A percentile compares a stretch with the other conserved stretches of the same genome.
These are phyloP conservation scores for Termitomyces sp. DNA, from an alignment of 768 basidiomycete genomes.

Conservation along the genomic window DNA sequence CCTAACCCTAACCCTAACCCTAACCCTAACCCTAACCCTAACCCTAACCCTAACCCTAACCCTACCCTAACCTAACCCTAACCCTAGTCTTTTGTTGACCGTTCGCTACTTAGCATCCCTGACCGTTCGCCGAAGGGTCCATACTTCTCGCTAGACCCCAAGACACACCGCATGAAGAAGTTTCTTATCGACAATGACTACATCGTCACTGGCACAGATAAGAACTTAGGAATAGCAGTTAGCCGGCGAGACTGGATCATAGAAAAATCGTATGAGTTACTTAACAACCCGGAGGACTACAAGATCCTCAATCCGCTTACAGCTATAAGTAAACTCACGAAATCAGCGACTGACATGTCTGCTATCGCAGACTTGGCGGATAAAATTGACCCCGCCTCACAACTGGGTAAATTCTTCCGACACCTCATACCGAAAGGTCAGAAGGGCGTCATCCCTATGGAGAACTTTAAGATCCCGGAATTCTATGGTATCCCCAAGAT, in stretches of 20 bases:
- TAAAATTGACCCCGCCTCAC: neutral
- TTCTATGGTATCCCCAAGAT: neutral
- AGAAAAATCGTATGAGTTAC: neutral
- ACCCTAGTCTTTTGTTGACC: neutral
- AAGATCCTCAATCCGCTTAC: neutral
- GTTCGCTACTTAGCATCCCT: neutral
- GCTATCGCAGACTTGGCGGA: neutral
- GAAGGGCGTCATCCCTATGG: neutral
- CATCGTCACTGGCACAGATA: neutral
- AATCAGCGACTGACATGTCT: neutral
- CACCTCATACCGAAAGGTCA: neutral
- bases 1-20: too few species aligned
- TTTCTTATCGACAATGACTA: neutral
- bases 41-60: too few species aligned
- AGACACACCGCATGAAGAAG: neutral
- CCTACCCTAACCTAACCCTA: too few species aligned
- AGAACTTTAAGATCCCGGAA: neutral
- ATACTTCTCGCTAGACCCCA: neutral
- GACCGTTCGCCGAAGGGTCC: neutral
- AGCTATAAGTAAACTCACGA: neutral
- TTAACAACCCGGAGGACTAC: neutral
- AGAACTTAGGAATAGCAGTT: neutral
- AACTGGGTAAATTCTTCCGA: neutral
- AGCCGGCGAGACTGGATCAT: neutral
- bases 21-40: too few species aligned